Evolutionary conservation across 768 basidiomycete species (phyloP), one percentile per base, ranked within the genome.

Genomic region (Sporobolomyces phaffii): DNA sequence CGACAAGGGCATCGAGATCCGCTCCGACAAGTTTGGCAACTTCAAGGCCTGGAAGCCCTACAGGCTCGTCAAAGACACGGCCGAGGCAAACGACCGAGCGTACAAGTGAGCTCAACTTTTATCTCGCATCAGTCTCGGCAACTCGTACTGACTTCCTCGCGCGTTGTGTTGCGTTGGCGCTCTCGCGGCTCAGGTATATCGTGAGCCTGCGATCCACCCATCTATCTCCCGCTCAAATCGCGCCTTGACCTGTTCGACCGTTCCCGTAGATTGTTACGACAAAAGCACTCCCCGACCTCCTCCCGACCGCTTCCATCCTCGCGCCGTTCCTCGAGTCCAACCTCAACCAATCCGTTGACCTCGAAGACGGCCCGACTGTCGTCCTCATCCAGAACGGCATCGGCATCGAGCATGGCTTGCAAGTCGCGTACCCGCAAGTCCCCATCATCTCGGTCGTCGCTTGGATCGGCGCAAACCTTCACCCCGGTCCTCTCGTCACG

Each of bases 281-380:
- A 1, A 90, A 90, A 75, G 84, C 84, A 6, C 77, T 89, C 22
- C 87, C 88, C 5, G 88, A 90, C 72, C 73, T 87, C 14, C 73
- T 78, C 2, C 82, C 80, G 15, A 87, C 85, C 9, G 79, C 87
- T 0, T 75, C 78, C 6, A 75, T 89, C 11, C 80, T 90, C 28
- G 78, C 79, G 10, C 83, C 85, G 9, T 75, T 89, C 41, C 76
- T 89, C 49, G 80, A 80, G 5, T 47, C 81, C 28, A 84, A 85
- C 77, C 72, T 78, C 73, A 49, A 28, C 24, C 34, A 58, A 13
- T 78, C 80, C 66, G 69, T 79, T 7, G 84, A 85, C 71, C 29
- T 62, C 49, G 59, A 64, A 24, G 62, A 59, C 41, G 60, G 60
- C 1, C 85, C 85, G 1, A 82, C 81, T 2, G 85, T 85, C 73